A percentile compares a stretch with the other conserved stretches of the same genome.
These are phyloP conservation scores for Fusarium foetens DNA, from an alignment of 2,329 filamentous ascomycete species.

Conservation along the genomic window DNA sequence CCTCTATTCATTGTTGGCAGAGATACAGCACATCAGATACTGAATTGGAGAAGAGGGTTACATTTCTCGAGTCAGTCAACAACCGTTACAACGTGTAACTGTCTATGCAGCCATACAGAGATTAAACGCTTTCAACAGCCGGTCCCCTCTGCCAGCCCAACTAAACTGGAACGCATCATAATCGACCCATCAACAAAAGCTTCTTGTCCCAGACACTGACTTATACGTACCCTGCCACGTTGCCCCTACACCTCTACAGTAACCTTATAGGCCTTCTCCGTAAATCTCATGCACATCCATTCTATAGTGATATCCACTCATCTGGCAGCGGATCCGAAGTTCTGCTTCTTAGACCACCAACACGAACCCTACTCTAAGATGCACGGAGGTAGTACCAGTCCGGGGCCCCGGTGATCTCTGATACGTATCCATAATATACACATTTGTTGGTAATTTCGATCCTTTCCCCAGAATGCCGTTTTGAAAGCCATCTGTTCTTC, in stretches of 20 bases:
- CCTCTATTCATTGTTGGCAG: background rate
- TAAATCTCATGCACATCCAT: background rate
- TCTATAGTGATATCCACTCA: background rate
- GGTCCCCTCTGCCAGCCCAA: background rate
- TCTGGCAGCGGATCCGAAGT: constrained; percentile 37
- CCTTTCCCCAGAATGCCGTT: constrained; percentile 24
- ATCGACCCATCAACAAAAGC: constrained; percentile 18
- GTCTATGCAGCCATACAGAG: background rate
- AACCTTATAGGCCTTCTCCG: background rate
- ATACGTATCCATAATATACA: background rate
- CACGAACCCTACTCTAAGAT: constrained; percentile 9
- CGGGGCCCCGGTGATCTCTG: constrained; percentile 28
- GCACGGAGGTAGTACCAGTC: constrained; percentile 12
- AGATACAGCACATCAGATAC: background rate
- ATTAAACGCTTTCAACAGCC: background rate
- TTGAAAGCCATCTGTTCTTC: background rate
- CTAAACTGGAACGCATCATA: constrained; percentile 3
- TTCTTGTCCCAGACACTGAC: background rate
- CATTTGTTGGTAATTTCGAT: background rate
- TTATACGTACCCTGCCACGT: constrained; percentile 16
- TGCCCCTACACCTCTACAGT: background rate
- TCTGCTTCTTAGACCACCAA: constrained; percentile 24
- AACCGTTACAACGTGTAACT: background rate
- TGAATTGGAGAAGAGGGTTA: constrained; percentile 4
- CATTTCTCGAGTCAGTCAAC: constrained; percentile 1